Percentiles rank a stretch among this genome's conserved stretches.
phyloP scores from a whole-genome alignment of 2,329 filamentous ascomycete species.

The Lomentospora prolificans region DNA sequence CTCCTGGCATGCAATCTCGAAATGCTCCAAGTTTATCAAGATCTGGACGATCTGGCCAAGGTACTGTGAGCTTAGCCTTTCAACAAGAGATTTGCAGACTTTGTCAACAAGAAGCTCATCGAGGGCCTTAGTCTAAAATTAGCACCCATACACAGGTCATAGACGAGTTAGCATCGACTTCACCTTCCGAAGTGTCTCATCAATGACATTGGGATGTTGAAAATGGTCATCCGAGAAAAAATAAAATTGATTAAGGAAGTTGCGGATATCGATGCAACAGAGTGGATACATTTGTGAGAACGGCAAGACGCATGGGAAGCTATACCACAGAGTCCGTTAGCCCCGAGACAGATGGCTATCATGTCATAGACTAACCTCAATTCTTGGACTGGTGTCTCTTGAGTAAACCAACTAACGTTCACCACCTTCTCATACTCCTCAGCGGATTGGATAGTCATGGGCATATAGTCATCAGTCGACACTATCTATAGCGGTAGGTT shows the following conservation, averaged over 20 bases:
- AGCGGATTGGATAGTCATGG: constrained; percentile 84
- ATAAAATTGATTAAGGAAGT: constrained; percentile 97
- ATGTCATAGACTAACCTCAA: constrained; percentile 48
- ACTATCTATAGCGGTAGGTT: constrained; percentile 40
- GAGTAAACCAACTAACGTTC: constrained; percentile 91
- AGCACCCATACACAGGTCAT: background rate
- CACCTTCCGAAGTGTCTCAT: constrained; percentile 77
- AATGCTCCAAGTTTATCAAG: constrained; percentile 93
- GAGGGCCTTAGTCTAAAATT: constrained; percentile 50
- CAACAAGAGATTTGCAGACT: constrained; percentile 82
- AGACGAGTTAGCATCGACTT: constrained; percentile 8
- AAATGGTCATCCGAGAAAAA: constrained; percentile 97
- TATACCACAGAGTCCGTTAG: constrained; percentile 25
- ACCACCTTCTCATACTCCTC: constrained; percentile 95
- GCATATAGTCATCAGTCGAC: constrained; percentile 98
- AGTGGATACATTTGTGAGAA: constrained; percentile 99
- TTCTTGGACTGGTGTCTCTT: constrained; percentile 66
- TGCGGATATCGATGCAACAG: constrained; percentile 95
- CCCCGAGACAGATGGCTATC: background rate
- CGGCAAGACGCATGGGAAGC: constrained; percentile 88
- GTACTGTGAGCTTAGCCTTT: constrained; percentile 84
- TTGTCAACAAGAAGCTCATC: constrained; percentile 89
- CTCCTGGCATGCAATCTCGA: constrained; percentile 85
- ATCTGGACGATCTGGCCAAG: constrained; percentile 98
- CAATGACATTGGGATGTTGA: constrained; percentile 78